A percentile compares a stretch with the other conserved stretches of the same genome.
Evolutionary conservation across 257 asterid species (phyloP).

Genomic region (Ocimum tenuiflorum): DNA sequence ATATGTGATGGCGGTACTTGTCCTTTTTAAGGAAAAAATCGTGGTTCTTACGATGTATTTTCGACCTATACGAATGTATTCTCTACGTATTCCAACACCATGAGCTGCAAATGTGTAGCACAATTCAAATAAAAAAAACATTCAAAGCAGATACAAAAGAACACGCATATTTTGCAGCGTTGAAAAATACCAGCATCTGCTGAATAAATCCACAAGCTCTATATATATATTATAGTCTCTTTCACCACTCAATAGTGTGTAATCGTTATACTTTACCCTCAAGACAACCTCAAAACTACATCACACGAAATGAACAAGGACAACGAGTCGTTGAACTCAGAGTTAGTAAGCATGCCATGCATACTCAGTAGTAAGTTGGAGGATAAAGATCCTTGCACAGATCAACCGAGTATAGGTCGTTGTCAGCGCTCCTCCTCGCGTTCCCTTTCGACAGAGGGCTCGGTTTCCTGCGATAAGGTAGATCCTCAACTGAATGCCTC

Average conservation of each 20-base stretch:
- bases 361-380: constrained; percentile 13
- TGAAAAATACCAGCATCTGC: not conserved
- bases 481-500: constrained; percentile 51
- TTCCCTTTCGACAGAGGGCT: constrained; percentile 57
- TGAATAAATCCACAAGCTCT: not conserved
- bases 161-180: constrained; percentile 4
- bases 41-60: too few species aligned
- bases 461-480: constrained; percentile 36
- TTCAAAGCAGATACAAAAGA: not conserved
- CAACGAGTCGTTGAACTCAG: constrained; percentile 46
- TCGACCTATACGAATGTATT: too few species aligned
- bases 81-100: not conserved
- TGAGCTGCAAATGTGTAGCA: not conserved
- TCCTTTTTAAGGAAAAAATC: too few species aligned
- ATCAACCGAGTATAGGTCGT: constrained; percentile 39
- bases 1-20: too few species aligned
- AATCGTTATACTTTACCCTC: not conserved
- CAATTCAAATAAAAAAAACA: not conserved
- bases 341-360: too few species aligned
- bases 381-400: constrained; percentile 52
- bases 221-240: not conserved
- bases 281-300: constrained; percentile 1
- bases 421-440: constrained; percentile 61
- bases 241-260: too few species aligned
- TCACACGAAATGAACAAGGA: constrained; percentile 7